Base-by-base conservation (phyloP, 1,284 basidiomycete genomes). In the Meira miltonrushii region DNA sequence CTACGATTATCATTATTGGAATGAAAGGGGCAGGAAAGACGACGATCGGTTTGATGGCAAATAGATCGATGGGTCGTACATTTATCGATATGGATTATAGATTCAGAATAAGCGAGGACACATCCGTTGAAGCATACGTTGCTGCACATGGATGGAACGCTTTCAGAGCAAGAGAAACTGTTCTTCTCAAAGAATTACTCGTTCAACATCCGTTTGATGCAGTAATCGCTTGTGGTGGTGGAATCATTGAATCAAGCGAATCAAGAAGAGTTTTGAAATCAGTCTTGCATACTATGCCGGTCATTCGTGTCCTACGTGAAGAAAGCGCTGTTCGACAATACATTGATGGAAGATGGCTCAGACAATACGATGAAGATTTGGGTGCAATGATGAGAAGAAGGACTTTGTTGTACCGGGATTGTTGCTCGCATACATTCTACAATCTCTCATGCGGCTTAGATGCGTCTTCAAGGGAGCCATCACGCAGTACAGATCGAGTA, bases 11-110 rank as follows among this genome's bases (percentile, higher is more conserved):
- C 21, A 51, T 62, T 11, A 47, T 62, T n/a, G 61, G 61, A 8
- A 60, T 60, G 61, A 48, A 59, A 21, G 61, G 58, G 4, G 59
- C 50, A n/a, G 61, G 61, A 19, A 62, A 62, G 61, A 61, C 61
- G n/a, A 59, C 57, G 3, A 41, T 62, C 10, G 57, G 61, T 23
- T 41, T 60, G 2, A 62, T 62, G 4, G 61, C 58, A 28, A 23
- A 38, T 11, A n/a, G 44, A 13, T 50, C 59, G 17, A 43, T 62
- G 13, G 44, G 53, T 11, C 12, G 51, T n/a, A n/a, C 44, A 17
- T 55, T 62, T 21, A 39, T 62, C 28, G 61, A 62, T 38, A 23
- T 52, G 13, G 59, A 57, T 37, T 17, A 46, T 5, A 39, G 33
- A 5, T 40, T 61, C 9, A 41, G 49, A 28, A 39, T 17, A 5